Evolutionary conservation across 352 stramenopile genomes (phyloP), one percentile per base, ranked within the genome.

Genomic region (Thraustochytrium sp.): DNA sequence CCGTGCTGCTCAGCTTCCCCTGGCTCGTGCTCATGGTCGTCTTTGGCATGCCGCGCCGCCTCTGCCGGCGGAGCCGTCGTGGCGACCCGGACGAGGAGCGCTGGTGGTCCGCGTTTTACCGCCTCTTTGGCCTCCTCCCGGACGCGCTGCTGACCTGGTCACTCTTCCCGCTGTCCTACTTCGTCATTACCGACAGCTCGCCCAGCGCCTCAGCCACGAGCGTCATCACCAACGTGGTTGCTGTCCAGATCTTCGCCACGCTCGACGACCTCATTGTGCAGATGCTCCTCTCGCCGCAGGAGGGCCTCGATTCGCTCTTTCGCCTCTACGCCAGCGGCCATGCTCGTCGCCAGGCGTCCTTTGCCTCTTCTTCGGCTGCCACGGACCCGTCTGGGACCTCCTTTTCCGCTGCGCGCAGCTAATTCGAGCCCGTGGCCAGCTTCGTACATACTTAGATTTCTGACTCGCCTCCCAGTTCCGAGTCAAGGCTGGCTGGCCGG

Each of bases 221-320:
- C 37, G 74, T 82, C 40, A 53, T 82, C 40, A 80, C 62, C 13
- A 63, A 82, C 34, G 23, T 82, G 11, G 74, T 82, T 2, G 74
- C 74, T 5, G 74, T 82, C 34, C 74, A 82, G 37, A 56, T 82
- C 34, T 82, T 82, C 36, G 74, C 74, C 18, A 84, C 51, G 26
- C 59, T 82, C 26, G 74, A 82, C 46, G 74, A 82, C 36, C 8
- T 80, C 31, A 56, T 82, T 53, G 74, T 82, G 37, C 53, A 82
- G 29, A 82, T 82, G 74, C 51, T 82, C 23, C 40, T 82, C 16
- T 59, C 23, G 59, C 74, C 74, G 16, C 37, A 80, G 21, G 74
- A 74, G 56, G 74, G 62, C 18, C 37, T 82, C 16, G 26, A 77
- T 13, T 77, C 65, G 40, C 42, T 77, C 16, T 77, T 77, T 75